Conservation (phyloP, 2,329 filamentous ascomycete genomes). For the Exophiala xenobiotica region DNA sequence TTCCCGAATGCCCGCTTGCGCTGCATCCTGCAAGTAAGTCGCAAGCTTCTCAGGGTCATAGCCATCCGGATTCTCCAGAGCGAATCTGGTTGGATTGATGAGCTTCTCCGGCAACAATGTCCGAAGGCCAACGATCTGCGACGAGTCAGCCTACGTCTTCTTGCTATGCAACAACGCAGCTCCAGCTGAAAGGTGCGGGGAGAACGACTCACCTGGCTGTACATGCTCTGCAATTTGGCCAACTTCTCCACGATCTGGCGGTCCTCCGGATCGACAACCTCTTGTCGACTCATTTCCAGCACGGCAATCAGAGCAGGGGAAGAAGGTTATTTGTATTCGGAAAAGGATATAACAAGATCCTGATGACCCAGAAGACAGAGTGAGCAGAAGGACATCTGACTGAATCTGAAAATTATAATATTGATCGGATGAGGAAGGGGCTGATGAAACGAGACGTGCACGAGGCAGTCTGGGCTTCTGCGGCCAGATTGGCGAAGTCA, state of each 20-base stretch:
- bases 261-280: slow-evolving; percentile 26
- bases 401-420: no score
- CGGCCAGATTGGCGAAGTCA: no score
- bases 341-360: no score
- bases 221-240: slow-evolving; percentile 30
- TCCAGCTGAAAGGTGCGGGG: not conserved
- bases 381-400: not conserved
- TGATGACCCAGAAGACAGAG: no score
- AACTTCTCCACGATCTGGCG: slow-evolving; percentile 26
- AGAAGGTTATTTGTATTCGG: no score
- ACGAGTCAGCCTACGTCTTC: slow-evolving; percentile 4
- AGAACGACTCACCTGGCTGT: slow-evolving; percentile 22
- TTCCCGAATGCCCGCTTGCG: slow-evolving; percentile 38
- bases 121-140: slow-evolving; percentile 45
- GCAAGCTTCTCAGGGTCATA: slow-evolving; percentile 39
- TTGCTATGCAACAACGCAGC: slow-evolving; percentile 7
- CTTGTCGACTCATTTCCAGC: not conserved
- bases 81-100: slow-evolving; percentile 41
- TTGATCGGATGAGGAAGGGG: no score
- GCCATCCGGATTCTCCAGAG: slow-evolving; percentile 38
- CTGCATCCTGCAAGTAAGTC: slow-evolving; percentile 37
- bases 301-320: slow-evolving; percentile 3
- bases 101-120: slow-evolving; percentile 40
- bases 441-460: no score
- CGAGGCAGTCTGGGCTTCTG: no score